Evolutionary conservation across 257 asterid genomes (phyloP), one percentile per base, ranked within the genome.

Genomic region (Oldenlandia corymbosa): DNA sequence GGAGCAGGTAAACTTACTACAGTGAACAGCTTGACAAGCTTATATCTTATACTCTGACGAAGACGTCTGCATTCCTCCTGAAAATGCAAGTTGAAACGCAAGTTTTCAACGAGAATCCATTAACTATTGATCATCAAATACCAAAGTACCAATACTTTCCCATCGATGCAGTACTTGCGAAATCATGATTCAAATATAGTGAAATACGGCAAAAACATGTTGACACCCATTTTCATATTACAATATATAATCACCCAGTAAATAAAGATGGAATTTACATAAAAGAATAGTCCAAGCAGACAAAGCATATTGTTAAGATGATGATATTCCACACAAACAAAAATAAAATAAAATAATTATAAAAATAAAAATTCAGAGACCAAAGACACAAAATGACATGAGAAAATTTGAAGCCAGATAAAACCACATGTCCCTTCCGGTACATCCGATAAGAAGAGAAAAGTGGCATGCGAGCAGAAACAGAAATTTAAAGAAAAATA

Each of bases 21-120:
- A 41, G 96, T 81, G 54, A 76, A 78, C 53, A 64, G 88, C 72
- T 84, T 79, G 77, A 81, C 87, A 68, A 86, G 92, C 66, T 95
- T 95, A 31, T 84, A 84, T 77, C 88, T 80, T 60, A 91, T 81
- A 83, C 87, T 83, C 74, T 91, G 94, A 57, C 88, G 94, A 54
- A 91, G 75, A 67, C 88, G 85, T 72, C 77, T 68, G 81, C 98
- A 91, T 77, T 88, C 98, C 30, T 88, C 98, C 98, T 91, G 86
- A 49, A 78, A 48, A 61, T 26, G 57, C 3, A 28, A 32, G 32
- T 49, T 64, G 10, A 2, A 20, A 10, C 21, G 13, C 10, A 49
- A 34, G 36, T 32, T 39, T 21, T 3, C 7, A 26, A 21, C 17
- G 21, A 0, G 20, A 58, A 58, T 58, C 34, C 13, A 32, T 21